Percentiles rank a stretch among this genome's conserved stretches.
Conservation (phyloP, 176 grass and related monocot species). For the Bonia amplexicaulis region DNA sequence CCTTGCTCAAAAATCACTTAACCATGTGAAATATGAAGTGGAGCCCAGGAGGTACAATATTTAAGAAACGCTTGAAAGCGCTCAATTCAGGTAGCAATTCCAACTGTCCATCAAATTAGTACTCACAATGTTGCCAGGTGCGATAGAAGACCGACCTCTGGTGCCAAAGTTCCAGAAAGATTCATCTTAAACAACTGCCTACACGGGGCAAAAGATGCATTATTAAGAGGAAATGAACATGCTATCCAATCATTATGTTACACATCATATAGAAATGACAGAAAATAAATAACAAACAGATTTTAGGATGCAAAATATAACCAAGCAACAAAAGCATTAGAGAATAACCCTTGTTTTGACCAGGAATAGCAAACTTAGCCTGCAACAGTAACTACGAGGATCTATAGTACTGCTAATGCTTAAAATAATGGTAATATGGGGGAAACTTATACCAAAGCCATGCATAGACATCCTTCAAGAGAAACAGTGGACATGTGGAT, state of each 20-base stretch:
- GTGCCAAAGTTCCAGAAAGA: slow-evolving; percentile 80
- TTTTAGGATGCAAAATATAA: neutral
- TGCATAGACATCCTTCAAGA: neutral
- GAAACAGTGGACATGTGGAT: neutral
- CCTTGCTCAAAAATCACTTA: neutral
- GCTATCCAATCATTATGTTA: neutral
- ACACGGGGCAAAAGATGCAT: neutral
- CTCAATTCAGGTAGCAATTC: neutral
- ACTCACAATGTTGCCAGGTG: slow-evolving; percentile 72
- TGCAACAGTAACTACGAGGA: neutral
- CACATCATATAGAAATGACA: neutral
- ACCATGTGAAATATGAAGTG: neutral
- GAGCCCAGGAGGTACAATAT: neutral
- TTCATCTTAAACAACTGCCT: slow-evolving; percentile 85
- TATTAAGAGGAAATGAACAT: slow-evolving; percentile 17
- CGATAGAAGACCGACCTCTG: slow-evolving; percentile 62
- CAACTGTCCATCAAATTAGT: neutral
- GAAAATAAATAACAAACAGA: neutral
- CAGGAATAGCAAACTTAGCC: neutral
- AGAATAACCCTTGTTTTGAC: neutral
- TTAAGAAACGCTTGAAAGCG: neutral
- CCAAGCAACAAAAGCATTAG: neutral
- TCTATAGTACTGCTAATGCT: neutral
- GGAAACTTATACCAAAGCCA: neutral
- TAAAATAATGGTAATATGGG: neutral